These are phyloP conservation scores for Psidium friedrichsthalianum DNA, from an alignment of 345 rosid genomes.

Conservation along the genomic window DNA sequence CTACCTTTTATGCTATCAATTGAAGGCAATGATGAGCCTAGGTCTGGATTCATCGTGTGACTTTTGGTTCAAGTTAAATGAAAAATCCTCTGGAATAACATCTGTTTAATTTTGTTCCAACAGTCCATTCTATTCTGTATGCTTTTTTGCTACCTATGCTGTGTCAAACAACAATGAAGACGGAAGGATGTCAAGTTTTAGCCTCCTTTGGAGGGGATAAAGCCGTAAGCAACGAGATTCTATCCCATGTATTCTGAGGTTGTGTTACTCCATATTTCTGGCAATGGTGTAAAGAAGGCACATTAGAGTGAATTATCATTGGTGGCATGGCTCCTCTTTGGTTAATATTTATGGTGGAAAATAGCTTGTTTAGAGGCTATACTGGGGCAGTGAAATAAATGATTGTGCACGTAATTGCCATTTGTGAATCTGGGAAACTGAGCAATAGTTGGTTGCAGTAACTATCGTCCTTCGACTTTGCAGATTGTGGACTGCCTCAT, in stretches of 20 bases:
- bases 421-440: neutral
- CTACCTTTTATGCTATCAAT: conserved; percentile 65
- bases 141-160: conserved; percentile 89
- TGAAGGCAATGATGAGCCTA: conserved; percentile 81
- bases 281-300: neutral
- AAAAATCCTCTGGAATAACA: neutral
- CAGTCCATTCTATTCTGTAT: conserved; percentile 63
- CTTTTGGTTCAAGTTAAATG: neutral
- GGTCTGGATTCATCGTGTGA: conserved; percentile 24
- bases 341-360: neutral
- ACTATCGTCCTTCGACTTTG: neutral
- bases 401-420: neutral
- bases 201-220: conserved; percentile 47
- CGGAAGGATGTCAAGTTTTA: conserved; percentile 58
- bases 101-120: neutral
- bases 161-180: conserved; percentile 69
- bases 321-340: neutral
- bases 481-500: conserved; percentile 74
- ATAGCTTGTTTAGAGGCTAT: neutral
- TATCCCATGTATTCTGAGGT: neutral
- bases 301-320: neutral
- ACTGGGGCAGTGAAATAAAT: neutral
- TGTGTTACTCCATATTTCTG: neutral
- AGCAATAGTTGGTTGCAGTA: neutral
- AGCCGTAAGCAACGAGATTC: conserved; percentile 33